Percentiles rank a stretch among this genome's conserved stretches.
Conservation (phyloP, 164 flowering plant genomes). For the Nelumbo lutea region DNA sequence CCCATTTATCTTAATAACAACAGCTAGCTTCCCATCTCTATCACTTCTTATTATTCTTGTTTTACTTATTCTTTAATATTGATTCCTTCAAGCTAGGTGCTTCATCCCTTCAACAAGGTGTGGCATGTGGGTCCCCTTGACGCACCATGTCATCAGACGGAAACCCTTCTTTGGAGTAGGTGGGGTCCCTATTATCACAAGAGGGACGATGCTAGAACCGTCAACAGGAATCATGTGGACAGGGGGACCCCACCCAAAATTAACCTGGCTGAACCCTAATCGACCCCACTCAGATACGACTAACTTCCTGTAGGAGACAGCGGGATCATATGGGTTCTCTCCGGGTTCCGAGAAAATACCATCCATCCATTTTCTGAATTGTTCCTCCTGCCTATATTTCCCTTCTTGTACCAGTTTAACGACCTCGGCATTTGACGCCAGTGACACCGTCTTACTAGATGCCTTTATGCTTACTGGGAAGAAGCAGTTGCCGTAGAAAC, state of each 20-base stretch:
- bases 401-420: slow-evolving; percentile 50
- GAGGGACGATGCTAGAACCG: slow-evolving; percentile 47
- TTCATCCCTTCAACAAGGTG: slow-evolving; percentile 28
- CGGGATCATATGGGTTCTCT: slow-evolving; percentile 44
- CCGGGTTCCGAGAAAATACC: slow-evolving; percentile 18
- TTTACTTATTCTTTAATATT: too few species aligned
- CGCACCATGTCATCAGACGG: slow-evolving; percentile 67
- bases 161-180: slow-evolving; percentile 42
- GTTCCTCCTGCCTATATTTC: slow-evolving; percentile 29
- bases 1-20: too few species aligned
- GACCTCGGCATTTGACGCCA: slow-evolving; percentile 30
- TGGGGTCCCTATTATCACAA: slow-evolving; percentile 36
- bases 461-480: slow-evolving; percentile 46
- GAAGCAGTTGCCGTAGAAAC: slow-evolving; percentile 71
- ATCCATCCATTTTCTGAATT: slow-evolving; percentile 35
- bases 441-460: slow-evolving; percentile 16
- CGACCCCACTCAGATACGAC: slow-evolving; percentile 61
- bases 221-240: slow-evolving; percentile 54
- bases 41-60: too few species aligned
- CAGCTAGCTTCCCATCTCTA: too few species aligned
- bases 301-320: slow-evolving; percentile 41
- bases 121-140: slow-evolving; percentile 30
- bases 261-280: slow-evolving; percentile 54
- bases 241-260: slow-evolving; percentile 61
- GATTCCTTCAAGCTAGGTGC: background rate